phyloP scores from a whole-genome alignment of 495 filamentous ascomycete species.

The Talaromyces wortmannii region DNA sequence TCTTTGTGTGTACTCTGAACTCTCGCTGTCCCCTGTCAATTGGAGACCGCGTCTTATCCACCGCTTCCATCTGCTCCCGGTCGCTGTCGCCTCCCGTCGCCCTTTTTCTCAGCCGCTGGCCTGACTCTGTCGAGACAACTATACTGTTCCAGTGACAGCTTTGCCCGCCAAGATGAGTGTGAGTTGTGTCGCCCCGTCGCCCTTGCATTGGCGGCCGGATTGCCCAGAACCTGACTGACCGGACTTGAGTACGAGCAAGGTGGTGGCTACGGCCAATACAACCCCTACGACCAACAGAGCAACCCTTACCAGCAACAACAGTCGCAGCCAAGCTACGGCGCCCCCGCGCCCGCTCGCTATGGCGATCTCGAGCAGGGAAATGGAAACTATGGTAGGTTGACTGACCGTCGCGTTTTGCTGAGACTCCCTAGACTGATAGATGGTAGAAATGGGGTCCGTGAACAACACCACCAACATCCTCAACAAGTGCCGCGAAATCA shows the following conservation, averaged over 20 bases:
- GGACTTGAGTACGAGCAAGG: slow-evolving; percentile 20
- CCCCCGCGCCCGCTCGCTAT: slow-evolving; percentile 25
- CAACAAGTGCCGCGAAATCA: slow-evolving; percentile 74
- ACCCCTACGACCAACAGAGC: slow-evolving; percentile 51
- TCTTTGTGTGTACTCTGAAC: neutral
- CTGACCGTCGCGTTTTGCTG: slow-evolving; percentile 9
- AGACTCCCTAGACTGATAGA: too few relatives aligned
- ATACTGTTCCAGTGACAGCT: neutral
- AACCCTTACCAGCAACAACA: slow-evolving; percentile 30
- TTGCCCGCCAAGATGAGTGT: neutral
- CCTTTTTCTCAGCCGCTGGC: neutral
- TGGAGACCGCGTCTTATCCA: neutral
- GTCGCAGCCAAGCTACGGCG: slow-evolving; percentile 32
- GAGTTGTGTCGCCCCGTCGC: neutral
- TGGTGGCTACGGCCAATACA: slow-evolving; percentile 54
- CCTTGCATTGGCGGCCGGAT: neutral
- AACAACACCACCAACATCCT: slow-evolving; percentile 61
- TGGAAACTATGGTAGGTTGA: slow-evolving; percentile 32
- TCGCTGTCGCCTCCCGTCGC: neutral
- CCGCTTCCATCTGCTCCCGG: neutral
- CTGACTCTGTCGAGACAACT: too few relatives aligned
- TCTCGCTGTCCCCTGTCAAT: neutral
- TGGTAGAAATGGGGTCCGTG: slow-evolving; percentile 60
- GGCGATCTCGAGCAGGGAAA: slow-evolving; percentile 28
- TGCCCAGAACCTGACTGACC: slow-evolving; percentile 13